Evolutionary conservation across 176 grass and related monocot species (phyloP).

Genomic region (Eragrostis curvula): DNA sequence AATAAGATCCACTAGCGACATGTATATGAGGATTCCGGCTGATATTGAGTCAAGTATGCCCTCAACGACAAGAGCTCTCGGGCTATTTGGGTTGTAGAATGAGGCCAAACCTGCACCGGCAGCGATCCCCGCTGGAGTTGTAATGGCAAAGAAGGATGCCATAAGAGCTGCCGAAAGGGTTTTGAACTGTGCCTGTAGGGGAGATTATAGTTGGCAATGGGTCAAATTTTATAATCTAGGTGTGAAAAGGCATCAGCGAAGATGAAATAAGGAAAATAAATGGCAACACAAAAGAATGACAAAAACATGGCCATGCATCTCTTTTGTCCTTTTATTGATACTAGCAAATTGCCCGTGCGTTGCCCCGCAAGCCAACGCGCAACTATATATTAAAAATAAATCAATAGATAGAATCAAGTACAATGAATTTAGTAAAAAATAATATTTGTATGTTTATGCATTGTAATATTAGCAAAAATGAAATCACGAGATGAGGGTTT

Average conservation of each 20-base stretch:
- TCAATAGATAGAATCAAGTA: too few species aligned
- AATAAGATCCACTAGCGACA: slow-evolving; percentile 89
- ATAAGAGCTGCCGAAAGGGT: slow-evolving; percentile 55
- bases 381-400: too few species aligned
- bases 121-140: slow-evolving; percentile 77
- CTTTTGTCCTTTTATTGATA: background rate
- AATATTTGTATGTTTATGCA: too few species aligned
- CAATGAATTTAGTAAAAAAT: too few species aligned
- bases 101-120: slow-evolving; percentile 55
- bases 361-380: too few species aligned
- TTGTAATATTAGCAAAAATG: too few species aligned
- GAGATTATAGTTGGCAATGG: background rate
- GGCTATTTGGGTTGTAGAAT: slow-evolving; percentile 79
- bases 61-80: slow-evolving; percentile 67
- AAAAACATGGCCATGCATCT: background rate
- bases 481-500: too few species aligned
- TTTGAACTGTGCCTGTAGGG: slow-evolving; percentile 73
- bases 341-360: too few species aligned
- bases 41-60: slow-evolving; percentile 86
- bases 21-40: slow-evolving; percentile 93
- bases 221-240: slow-evolving; percentile 8
- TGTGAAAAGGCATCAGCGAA: background rate
- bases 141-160: slow-evolving; percentile 85
- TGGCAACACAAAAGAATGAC: background rate
- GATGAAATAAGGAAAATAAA: background rate